Conservation (phyloP, 768 basidiomycete species). For the Russula compacta region DNA sequence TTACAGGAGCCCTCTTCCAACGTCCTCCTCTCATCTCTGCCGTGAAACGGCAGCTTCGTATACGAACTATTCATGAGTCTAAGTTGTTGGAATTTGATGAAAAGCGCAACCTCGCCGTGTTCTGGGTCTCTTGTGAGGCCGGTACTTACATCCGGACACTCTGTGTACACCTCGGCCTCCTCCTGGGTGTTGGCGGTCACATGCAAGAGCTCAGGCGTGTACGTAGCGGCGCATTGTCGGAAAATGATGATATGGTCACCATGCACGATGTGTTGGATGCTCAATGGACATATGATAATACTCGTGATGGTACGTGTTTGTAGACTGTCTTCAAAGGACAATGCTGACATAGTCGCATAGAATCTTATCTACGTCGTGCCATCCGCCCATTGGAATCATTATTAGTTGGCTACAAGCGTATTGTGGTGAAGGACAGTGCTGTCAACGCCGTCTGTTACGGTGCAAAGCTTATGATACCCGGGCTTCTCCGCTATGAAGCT, state of each 20-base stretch:
- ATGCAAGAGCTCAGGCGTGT: conserved; percentile 98
- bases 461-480: conserved; percentile 99
- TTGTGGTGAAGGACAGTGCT: conserved; percentile 98
- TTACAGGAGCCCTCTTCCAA: conserved; percentile 98
- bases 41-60: conserved; percentile 94
- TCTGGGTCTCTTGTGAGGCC: conserved; percentile 98
- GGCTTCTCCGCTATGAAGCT: conserved; percentile 89
- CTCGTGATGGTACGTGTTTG: conserved; percentile 64
- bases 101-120: conserved; percentile 91
- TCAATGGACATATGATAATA: conserved; percentile 97
- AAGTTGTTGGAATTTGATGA: conserved; percentile 96
- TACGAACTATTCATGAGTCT: conserved; percentile 95
- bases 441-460: conserved; percentile 99
- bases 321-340: neutral
- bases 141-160: conserved; percentile 95
- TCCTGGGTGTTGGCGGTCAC: conserved; percentile 97
- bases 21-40: conserved; percentile 98
- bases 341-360: conserved; percentile 34
- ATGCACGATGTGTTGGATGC: conserved; percentile 99
- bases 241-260: conserved; percentile 96
- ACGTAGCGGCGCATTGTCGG: conserved; percentile 90
- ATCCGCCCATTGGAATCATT: conserved; percentile 92
- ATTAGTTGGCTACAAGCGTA: conserved; percentile 92
- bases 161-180: conserved; percentile 90
- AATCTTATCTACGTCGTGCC: conserved; percentile 91